Conservation (phyloP, 768 basidiomycete species). For the Podaxis sp. region DNA sequence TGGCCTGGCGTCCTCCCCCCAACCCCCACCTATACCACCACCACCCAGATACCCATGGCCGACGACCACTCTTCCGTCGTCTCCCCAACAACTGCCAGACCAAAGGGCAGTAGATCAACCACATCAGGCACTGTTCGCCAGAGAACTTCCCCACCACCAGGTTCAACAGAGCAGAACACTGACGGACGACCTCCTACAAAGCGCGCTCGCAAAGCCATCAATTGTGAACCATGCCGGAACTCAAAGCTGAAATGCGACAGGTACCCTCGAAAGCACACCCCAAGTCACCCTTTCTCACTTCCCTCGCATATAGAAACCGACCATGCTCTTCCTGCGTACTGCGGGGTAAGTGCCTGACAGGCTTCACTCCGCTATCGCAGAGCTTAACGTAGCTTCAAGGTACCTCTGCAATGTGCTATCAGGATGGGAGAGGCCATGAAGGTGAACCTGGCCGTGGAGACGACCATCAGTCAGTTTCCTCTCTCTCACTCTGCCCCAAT, state of each 20-base stretch:
- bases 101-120: constrained; percentile 39
- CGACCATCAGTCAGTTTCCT: constrained; percentile 48
- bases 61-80: constrained; percentile 38
- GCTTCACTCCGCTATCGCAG: constrained; percentile 22
- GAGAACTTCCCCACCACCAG: constrained; percentile 48
- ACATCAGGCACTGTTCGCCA: constrained; percentile 47
- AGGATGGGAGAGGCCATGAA: constrained; percentile 69
- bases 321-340: constrained; percentile 89
- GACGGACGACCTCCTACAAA: constrained; percentile 74
- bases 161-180: constrained; percentile 39
- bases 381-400: constrained; percentile 44
- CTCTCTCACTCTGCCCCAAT: constrained; percentile 17
- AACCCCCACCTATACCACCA: constrained; percentile 27
- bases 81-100: constrained; percentile 39
- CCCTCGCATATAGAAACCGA: constrained; percentile 54
- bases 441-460: constrained; percentile 51
- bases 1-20: constrained; percentile 22
- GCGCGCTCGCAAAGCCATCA: constrained; percentile 83
- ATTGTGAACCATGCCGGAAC: constrained; percentile 85
- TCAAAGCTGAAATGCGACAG: constrained; percentile 90
- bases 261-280: constrained; percentile 32
- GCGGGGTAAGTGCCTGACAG: constrained; percentile 50
- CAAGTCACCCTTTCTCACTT: constrained; percentile 5
- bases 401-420: constrained; percentile 79
- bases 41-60: constrained; percentile 29